Percentiles rank a stretch among this genome's conserved stretches.
Conservation (phyloP, 2,329 filamentous ascomycete species). For the Talaromyces sp. region DNA sequence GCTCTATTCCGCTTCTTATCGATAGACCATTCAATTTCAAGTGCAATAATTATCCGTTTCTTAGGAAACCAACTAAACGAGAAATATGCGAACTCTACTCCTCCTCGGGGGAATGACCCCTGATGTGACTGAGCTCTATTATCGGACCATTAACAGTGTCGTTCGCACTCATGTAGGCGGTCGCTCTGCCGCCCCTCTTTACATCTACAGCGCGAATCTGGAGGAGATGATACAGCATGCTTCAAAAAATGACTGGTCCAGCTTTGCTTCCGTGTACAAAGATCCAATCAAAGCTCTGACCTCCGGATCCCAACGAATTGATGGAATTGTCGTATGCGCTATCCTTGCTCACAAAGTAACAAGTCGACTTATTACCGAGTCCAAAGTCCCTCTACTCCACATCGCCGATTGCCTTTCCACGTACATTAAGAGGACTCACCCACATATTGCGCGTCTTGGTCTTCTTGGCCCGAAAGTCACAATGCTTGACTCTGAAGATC, state of each 20-base stretch:
- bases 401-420: background rate
- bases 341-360: conserved; percentile 2
- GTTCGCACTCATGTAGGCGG: background rate
- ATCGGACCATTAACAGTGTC: background rate
- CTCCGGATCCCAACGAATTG: background rate
- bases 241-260: background rate
- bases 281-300: background rate
- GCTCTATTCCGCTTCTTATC: background rate
- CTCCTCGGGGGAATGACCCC: background rate
- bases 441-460: background rate
- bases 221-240: background rate
- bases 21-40: background rate
- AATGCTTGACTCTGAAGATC: background rate
- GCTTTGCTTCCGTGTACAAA: background rate
- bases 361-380: background rate
- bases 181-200: background rate
- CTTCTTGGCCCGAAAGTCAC: background rate
- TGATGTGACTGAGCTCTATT: background rate
- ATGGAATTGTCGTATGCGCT: background rate
- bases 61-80: background rate
- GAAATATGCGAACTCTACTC: background rate
- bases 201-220: background rate
- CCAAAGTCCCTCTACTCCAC: background rate
- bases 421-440: background rate
- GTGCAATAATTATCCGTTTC: background rate